Percentiles rank a stretch among this genome's conserved stretches.
phyloP scores from a whole-genome alignment of 2,329 filamentous ascomycete species.

The Trichoderma sp. region DNA sequence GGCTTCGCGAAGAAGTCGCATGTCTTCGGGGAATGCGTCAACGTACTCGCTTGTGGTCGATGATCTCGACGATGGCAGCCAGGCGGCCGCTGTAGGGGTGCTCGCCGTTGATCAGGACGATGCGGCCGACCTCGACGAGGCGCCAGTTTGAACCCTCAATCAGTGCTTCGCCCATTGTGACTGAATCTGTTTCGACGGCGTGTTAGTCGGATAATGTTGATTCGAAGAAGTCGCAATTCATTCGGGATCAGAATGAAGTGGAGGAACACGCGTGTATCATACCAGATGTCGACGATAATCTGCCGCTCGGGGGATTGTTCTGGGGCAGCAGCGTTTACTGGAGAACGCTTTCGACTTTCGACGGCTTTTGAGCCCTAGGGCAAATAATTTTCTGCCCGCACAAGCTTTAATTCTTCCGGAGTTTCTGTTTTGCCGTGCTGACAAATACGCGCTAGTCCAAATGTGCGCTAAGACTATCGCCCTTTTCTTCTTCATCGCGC shows the following conservation, averaged over 20 bases:
- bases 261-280: slow-evolving; percentile 41
- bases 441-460: not conserved
- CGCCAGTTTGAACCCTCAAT: slow-evolving; percentile 87
- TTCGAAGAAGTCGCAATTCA: slow-evolving; percentile 18
- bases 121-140: slow-evolving; percentile 97
- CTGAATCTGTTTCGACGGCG: slow-evolving; percentile 42
- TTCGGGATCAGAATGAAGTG: slow-evolving; percentile 32
- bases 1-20: slow-evolving; percentile 19
- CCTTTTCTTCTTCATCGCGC: slow-evolving; percentile 9
- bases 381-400: slow-evolving; percentile 34
- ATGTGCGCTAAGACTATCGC: slow-evolving; percentile 29
- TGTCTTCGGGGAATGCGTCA: slow-evolving; percentile 28
- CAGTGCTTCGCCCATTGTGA: slow-evolving; percentile 81
- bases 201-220: slow-evolving; percentile 41
- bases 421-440: slow-evolving; percentile 37
- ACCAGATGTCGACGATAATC: slow-evolving; percentile 47
- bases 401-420: slow-evolving; percentile 32
- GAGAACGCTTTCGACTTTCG: slow-evolving; percentile 30
- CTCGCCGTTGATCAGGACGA: slow-evolving; percentile 83
- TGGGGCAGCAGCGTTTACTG: slow-evolving; percentile 42
- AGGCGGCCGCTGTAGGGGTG: slow-evolving; percentile 83
- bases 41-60: slow-evolving; percentile 99
- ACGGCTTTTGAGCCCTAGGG: slow-evolving; percentile 42
- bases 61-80: slow-evolving; percentile 96
- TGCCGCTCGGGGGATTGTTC: slow-evolving; percentile 46